Evolutionary conservation across 257 asterid genomes (phyloP).

Genomic region (Solanum corneliomulleri): DNA sequence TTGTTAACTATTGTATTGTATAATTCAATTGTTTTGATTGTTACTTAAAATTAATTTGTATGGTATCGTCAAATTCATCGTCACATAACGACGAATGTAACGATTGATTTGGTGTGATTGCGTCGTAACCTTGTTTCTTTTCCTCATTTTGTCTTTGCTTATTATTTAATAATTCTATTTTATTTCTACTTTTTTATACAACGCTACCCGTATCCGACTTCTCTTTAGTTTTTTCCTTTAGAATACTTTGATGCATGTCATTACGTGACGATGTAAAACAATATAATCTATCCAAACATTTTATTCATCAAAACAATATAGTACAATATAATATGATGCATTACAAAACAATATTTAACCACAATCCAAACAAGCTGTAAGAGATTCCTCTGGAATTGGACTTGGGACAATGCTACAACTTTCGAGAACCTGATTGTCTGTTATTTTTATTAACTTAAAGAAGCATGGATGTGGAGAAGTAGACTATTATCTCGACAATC

Average conservation of each 20-base stretch:
- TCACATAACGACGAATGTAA: neutral
- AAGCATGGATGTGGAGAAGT: neutral
- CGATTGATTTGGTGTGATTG: neutral
- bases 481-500: neutral
- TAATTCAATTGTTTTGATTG: neutral
- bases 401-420: neutral
- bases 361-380: neutral
- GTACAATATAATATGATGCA: neutral
- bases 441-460: neutral
- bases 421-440: neutral
- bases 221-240: neutral
- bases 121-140: neutral
- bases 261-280: neutral
- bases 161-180: too few relatives aligned
- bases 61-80: neutral
- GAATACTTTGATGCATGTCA: neutral
- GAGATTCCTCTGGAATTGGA: neutral
- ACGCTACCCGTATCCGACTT: neutral
- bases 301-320: neutral
- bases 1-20: neutral
- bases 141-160: neutral
- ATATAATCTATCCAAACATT: neutral
- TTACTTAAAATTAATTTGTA: neutral
- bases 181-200: neutral
- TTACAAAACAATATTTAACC: neutral